These are phyloP conservation scores for Fusarium sp. DNA, from an alignment of 2,329 filamentous ascomycete species.

Conservation along the genomic window DNA sequence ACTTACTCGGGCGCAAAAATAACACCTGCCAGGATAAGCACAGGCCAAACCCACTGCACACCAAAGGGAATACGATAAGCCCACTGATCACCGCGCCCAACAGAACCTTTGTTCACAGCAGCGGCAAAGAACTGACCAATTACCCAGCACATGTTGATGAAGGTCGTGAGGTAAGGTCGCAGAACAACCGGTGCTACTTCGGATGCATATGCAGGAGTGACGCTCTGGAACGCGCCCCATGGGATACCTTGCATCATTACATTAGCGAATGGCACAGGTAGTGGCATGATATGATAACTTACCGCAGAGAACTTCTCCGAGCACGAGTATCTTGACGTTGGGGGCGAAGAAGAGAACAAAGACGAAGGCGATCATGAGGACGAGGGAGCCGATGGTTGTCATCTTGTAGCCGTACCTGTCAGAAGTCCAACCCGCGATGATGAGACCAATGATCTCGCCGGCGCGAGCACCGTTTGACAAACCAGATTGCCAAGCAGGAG, in stretches of 20 bases:
- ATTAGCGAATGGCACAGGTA: constrained; percentile 5
- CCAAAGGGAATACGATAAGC: constrained; percentile 61
- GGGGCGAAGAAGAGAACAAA: constrained; percentile 64
- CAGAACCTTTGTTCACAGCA: constrained; percentile 56
- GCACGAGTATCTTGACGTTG: constrained; percentile 56
- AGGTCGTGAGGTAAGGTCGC: constrained; percentile 62
- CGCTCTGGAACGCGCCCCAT: constrained; percentile 62
- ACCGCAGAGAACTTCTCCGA: constrained; percentile 58
- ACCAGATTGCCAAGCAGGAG: constrained; percentile 66
- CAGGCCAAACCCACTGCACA: constrained; percentile 62
- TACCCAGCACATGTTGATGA: constrained; percentile 66
- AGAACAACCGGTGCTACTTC: constrained; percentile 60
- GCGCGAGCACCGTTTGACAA: constrained; percentile 62
- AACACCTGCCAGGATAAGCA: constrained; percentile 55
- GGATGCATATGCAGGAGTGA: constrained; percentile 63
- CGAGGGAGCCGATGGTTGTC: constrained; percentile 58
- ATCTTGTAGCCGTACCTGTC: constrained; percentile 61
- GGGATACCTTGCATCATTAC: constrained; percentile 53
- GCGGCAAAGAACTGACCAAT: constrained; percentile 63
- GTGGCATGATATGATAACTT: constrained; percentile 10
- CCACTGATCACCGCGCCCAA: constrained; percentile 53
- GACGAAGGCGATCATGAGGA: constrained; percentile 59
- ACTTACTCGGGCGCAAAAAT: constrained; percentile 58
- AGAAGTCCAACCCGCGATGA: constrained; percentile 61
- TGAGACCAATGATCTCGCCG: constrained; percentile 64